Evolutionary conservation across 2,329 filamentous ascomycete genomes (phyloP).

Genomic region (Pseudofabraea citricarpa): DNA sequence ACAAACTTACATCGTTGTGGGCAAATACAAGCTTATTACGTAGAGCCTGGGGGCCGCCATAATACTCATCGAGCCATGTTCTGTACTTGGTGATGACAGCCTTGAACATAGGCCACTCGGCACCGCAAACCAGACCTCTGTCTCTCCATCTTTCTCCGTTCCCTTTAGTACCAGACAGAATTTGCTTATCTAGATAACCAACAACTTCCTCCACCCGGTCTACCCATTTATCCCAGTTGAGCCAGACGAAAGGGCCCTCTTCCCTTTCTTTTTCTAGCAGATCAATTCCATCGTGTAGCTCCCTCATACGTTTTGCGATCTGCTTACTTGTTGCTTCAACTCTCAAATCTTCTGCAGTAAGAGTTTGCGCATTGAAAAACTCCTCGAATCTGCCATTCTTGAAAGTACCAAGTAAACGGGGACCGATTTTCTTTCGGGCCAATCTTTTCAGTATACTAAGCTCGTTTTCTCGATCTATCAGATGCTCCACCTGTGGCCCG

Average conservation of each 20-base stretch:
- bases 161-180: slow-evolving; percentile 34
- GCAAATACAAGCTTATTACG: slow-evolving; percentile 81
- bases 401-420: slow-evolving; percentile 86
- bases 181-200: slow-evolving; percentile 50
- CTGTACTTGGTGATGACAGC: slow-evolving; percentile 73
- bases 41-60: slow-evolving; percentile 62
- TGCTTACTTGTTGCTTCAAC: slow-evolving; percentile 80
- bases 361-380: slow-evolving; percentile 78
- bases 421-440: slow-evolving; percentile 88
- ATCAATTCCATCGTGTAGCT: slow-evolving; percentile 91
- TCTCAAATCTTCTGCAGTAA: slow-evolving; percentile 72
- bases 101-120: slow-evolving; percentile 76
- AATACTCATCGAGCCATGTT: slow-evolving; percentile 64
- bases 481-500: slow-evolving; percentile 88
- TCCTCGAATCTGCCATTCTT: slow-evolving; percentile 94
- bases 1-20: slow-evolving; percentile 87
- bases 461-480: slow-evolving; percentile 91
- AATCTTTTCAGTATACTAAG: slow-evolving; percentile 80
- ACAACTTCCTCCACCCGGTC: slow-evolving; percentile 51
- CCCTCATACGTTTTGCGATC: slow-evolving; percentile 96
- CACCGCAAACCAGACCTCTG: slow-evolving; percentile 74
- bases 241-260: slow-evolving; percentile 77
- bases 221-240: slow-evolving; percentile 77
- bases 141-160: slow-evolving; percentile 54
- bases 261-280: slow-evolving; percentile 73